Percentiles rank a stretch among this genome's conserved stretches.
phyloP scores from a whole-genome alignment of 2,329 filamentous ascomycete genomes.

The Thyridium curvatum region DNA sequence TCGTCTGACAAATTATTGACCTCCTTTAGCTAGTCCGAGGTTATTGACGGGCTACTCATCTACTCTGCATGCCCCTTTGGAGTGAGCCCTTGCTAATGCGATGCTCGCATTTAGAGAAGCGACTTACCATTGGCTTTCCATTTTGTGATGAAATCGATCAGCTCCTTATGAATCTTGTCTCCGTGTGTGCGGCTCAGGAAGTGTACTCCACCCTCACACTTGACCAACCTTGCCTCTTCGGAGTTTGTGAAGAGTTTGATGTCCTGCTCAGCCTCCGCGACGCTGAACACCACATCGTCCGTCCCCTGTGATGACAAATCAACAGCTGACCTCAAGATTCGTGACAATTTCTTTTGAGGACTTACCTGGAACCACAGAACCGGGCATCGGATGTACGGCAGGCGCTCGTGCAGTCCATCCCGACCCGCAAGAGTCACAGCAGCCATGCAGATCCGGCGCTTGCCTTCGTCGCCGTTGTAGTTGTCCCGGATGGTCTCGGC shows the following conservation, averaged over 20 bases:
- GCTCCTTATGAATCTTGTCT: constrained; percentile 31
- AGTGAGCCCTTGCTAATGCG: too few species aligned
- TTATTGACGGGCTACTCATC: too few species aligned
- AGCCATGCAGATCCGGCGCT: constrained; percentile 34
- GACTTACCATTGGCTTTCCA: constrained; percentile 6
- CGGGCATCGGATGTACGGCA: constrained; percentile 38
- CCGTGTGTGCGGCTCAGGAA: constrained; percentile 38
- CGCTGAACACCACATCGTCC: constrained; percentile 32
- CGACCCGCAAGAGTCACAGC: constrained; percentile 32
- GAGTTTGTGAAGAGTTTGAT: constrained; percentile 38
- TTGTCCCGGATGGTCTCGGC: constrained; percentile 30
- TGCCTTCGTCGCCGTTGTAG: constrained; percentile 38
- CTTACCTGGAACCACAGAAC: constrained; percentile 43
- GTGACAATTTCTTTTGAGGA: neutral
- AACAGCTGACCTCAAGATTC: neutral
- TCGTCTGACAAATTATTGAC: too few species aligned
- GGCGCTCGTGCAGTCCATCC: constrained; percentile 33
- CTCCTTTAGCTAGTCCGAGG: too few species aligned
- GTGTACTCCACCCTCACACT: constrained; percentile 35
- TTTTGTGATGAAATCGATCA: constrained; percentile 20
- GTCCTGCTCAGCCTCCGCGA: constrained; percentile 30
- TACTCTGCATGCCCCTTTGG: too few species aligned
- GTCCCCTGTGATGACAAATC: constrained; percentile 31
- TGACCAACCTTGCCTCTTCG: constrained; percentile 29
- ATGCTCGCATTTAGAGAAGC: too few species aligned